A percentile compares a stretch with the other conserved stretches of the same genome.
phyloP scores from a whole-genome alignment of 495 filamentous ascomycete species.

The Penicillium odoratum region DNA sequence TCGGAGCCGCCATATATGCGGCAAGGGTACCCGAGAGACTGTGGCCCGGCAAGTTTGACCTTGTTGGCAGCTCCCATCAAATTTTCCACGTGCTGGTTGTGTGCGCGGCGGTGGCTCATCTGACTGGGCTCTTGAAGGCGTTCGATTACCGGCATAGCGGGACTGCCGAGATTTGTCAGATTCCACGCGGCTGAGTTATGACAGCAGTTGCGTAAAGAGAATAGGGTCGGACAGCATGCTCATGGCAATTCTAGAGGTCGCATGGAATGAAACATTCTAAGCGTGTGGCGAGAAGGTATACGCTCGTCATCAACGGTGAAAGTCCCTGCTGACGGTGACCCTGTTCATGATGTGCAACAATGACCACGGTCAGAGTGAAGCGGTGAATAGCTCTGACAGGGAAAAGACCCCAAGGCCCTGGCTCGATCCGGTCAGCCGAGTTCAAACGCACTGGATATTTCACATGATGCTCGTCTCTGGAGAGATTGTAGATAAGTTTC shows the following conservation, averaged over 20 bases:
- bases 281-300: constrained; percentile 13
- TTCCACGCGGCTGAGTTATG: constrained; percentile 29
- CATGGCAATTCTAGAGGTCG: constrained; percentile 27
- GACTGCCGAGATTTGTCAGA: constrained; percentile 40
- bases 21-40: constrained; percentile 54
- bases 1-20: constrained; percentile 83
- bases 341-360: constrained; percentile 28
- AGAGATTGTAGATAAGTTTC: constrained; percentile 9
- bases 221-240: constrained; percentile 30
- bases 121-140: constrained; percentile 56
- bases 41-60: constrained; percentile 55
- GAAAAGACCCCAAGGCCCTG: not conserved
- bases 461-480: constrained; percentile 20
- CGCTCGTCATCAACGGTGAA: constrained; percentile 9
- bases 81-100: constrained; percentile 66
- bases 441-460: constrained; percentile 14
- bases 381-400: constrained; percentile 14
- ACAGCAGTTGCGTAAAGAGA: constrained; percentile 9
- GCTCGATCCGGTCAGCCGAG: constrained; percentile 25
- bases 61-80: constrained; percentile 63
- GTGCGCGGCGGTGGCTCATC: constrained; percentile 57
- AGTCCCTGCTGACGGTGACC: constrained; percentile 28
- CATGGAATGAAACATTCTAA: constrained; percentile 26
- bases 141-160: constrained; percentile 57
- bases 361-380: constrained; percentile 22